These are phyloP conservation scores for Hymenoscyphus linearis DNA, from an alignment of 2,329 filamentous ascomycete species.

Conservation along the genomic window DNA sequence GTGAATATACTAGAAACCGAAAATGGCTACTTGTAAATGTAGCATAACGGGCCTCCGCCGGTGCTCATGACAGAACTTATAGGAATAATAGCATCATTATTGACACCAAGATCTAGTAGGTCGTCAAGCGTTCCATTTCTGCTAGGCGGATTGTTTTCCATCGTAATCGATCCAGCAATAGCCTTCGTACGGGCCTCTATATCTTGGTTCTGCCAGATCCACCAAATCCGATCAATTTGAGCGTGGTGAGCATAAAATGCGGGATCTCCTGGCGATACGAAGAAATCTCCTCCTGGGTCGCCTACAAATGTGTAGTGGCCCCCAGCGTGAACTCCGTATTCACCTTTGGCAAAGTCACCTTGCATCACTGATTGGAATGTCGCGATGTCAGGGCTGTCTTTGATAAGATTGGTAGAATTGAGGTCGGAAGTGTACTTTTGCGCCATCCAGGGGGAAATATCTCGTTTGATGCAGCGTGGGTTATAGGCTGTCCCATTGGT, in stretches of 20 bases:
- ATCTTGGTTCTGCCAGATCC: slow-evolving; percentile 45
- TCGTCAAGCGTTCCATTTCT: slow-evolving; percentile 40
- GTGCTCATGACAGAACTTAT: slow-evolving; percentile 38
- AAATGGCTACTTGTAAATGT: slow-evolving; percentile 36
- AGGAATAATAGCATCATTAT: slow-evolving; percentile 20
- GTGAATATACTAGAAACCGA: background rate
- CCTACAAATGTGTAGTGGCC: slow-evolving; percentile 41
- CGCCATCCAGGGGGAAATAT: slow-evolving; percentile 35
- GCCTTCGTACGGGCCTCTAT: slow-evolving; percentile 29
- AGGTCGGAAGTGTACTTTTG: slow-evolving; percentile 35
- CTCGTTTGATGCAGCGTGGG: slow-evolving; percentile 40
- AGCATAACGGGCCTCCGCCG: slow-evolving; percentile 40
- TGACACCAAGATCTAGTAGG: slow-evolving; percentile 29
- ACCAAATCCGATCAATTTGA: slow-evolving; percentile 43
- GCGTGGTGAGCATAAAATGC: slow-evolving; percentile 43
- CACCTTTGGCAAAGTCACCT: slow-evolving; percentile 32
- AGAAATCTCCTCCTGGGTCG: slow-evolving; percentile 42
- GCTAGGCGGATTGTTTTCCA: slow-evolving; percentile 38
- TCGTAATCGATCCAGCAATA: slow-evolving; percentile 37
- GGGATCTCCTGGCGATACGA: slow-evolving; percentile 41
- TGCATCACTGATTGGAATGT: slow-evolving; percentile 44
- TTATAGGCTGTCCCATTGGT: slow-evolving; percentile 34
- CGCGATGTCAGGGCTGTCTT: slow-evolving; percentile 33
- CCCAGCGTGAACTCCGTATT: slow-evolving; percentile 36
- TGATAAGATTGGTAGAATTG: slow-evolving; percentile 37